A percentile compares a stretch with the other conserved stretches of the same genome.
phyloP scores from a whole-genome alignment of 768 basidiomycete species.

The Suillus subluteus region DNA sequence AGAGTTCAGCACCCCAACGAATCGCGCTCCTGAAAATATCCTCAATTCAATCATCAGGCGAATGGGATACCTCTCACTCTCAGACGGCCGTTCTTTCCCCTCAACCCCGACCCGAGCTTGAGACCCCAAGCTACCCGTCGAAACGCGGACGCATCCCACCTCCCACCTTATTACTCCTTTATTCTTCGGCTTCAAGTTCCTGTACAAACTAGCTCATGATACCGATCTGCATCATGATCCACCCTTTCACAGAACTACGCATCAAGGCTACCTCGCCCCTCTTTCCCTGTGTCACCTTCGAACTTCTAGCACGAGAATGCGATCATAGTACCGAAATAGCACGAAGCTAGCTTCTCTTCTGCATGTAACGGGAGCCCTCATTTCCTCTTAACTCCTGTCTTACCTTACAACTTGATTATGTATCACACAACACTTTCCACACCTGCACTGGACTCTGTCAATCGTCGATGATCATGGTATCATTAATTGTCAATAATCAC shows the following conservation, averaged over 20 bases:
- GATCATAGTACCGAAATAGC: background rate
- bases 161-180: background rate
- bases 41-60: constrained; percentile 6
- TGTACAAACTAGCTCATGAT: background rate
- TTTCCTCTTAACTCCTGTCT: background rate
- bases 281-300: background rate
- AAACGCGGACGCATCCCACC: background rate
- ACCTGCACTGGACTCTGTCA: background rate
- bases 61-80: constrained; percentile 3
- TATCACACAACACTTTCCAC: background rate
- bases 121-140: background rate
- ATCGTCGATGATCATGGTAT: background rate
- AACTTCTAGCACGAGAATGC: background rate
- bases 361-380: background rate
- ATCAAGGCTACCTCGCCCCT: background rate
- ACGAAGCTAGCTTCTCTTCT: background rate
- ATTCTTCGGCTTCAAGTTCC: background rate
- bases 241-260: constrained; percentile 1
- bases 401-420: background rate
- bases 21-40: background rate
- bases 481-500: background rate
- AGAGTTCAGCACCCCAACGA: background rate
- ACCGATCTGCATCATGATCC: background rate
- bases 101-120: constrained; percentile 2
- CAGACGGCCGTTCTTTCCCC: constrained; percentile 1